phyloP scores from a whole-genome alignment of 2,329 filamentous ascomycete genomes.

The Colletotrichum coccodes region DNA sequence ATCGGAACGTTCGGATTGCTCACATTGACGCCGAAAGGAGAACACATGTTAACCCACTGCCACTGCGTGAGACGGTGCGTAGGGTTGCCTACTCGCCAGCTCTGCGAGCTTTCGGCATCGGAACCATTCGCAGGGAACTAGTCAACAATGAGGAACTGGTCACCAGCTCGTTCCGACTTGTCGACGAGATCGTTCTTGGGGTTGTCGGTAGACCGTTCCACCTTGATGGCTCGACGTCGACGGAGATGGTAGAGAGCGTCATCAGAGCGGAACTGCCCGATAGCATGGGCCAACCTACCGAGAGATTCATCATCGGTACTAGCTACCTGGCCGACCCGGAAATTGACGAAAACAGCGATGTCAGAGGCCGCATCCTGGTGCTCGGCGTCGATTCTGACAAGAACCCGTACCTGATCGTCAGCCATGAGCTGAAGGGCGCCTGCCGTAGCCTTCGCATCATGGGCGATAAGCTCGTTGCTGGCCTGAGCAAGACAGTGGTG shows the following conservation, averaged over 20 bases:
- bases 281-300: slow-evolving; percentile 64
- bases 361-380: slow-evolving; percentile 83
- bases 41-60: slow-evolving; percentile 86
- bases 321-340: slow-evolving; percentile 76
- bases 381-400: slow-evolving; percentile 84
- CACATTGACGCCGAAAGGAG: slow-evolving; percentile 84
- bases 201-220: slow-evolving; percentile 76
- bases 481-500: slow-evolving; percentile 86
- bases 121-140: slow-evolving; percentile 82
- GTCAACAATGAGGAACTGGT: slow-evolving; percentile 78
- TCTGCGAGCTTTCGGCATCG: slow-evolving; percentile 85
- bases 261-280: slow-evolving; percentile 79
- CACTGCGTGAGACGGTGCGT: slow-evolving; percentile 84
- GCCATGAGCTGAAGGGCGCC: slow-evolving; percentile 78
- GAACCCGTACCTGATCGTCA: slow-evolving; percentile 76
- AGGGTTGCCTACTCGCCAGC: slow-evolving; percentile 85
- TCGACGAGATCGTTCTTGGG: slow-evolving; percentile 90
- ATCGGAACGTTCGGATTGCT: slow-evolving; percentile 80
- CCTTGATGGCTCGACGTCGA: slow-evolving; percentile 57
- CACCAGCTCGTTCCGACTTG: slow-evolving; percentile 84
- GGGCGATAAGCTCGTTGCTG: slow-evolving; percentile 82
- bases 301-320: slow-evolving; percentile 93
- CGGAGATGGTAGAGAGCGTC: slow-evolving; percentile 86
- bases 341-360: slow-evolving; percentile 53
- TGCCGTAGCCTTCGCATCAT: slow-evolving; percentile 83